Percentiles rank a stretch among this genome's conserved stretches.
These are phyloP conservation scores for Mycena filopes DNA, from an alignment of 768 basidiomycete species.

Conservation along the genomic window DNA sequence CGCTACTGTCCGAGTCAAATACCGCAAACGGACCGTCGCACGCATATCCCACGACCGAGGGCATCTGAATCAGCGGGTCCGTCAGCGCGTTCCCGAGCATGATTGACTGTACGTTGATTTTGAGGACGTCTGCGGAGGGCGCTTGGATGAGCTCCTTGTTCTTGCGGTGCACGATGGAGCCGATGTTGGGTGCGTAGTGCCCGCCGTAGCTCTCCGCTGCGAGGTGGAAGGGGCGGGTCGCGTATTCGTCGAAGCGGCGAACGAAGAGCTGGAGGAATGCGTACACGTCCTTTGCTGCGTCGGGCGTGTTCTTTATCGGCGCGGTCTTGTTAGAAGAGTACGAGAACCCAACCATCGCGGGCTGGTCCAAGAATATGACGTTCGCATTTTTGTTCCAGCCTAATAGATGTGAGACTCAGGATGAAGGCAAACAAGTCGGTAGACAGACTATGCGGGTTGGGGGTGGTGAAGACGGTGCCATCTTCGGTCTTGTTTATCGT, in stretches of 20 bases:
- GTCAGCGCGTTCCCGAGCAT: conserved; percentile 19
- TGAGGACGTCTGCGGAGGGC: conserved; percentile 13
- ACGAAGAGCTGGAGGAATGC: conserved; percentile 86
- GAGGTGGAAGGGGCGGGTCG: conserved; percentile 76
- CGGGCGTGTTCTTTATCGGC: conserved; percentile 80
- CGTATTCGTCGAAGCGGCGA: conserved; percentile 76
- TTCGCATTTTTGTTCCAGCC: conserved; percentile 87
- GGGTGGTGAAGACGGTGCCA: conserved; percentile 51
- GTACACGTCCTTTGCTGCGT: conserved; percentile 90
- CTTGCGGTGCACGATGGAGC: conserved; percentile 15
- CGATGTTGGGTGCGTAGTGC: conserved; percentile 13
- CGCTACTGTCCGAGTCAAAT: not conserved
- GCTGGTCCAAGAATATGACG: conserved; percentile 81
- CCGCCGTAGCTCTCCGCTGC: conserved; percentile 83
- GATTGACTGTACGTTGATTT: conserved; percentile 15
- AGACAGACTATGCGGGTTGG: conserved; percentile 67
- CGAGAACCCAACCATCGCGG: conserved; percentile 90
- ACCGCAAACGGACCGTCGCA: conserved; percentile 18
- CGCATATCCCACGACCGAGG: conserved; percentile 17
- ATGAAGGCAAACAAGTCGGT: not conserved
- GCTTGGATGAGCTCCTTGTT: conserved; percentile 18
- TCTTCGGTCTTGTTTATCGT: conserved; percentile 71
- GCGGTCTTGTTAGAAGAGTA: conserved; percentile 78
- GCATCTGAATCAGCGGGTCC: conserved; percentile 22
- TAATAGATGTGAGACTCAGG: not conserved